Percentiles rank a stretch among this genome's conserved stretches.
Evolutionary conservation across 805 yeast genomes (phyloP).

Genomic region (Yamadazyma tumulicola): DNA sequence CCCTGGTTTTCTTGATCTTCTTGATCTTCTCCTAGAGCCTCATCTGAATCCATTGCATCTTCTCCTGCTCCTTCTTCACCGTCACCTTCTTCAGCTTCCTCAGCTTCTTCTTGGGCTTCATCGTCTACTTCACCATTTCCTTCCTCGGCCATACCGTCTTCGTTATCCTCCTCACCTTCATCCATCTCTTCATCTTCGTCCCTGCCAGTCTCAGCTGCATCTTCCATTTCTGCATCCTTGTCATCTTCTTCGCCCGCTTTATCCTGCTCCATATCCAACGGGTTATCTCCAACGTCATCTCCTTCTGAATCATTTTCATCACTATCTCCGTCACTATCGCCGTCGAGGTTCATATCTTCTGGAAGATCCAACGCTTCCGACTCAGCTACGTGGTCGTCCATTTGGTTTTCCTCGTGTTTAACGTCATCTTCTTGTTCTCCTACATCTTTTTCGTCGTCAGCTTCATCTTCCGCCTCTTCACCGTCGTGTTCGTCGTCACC

Average conservation of each 20-base stretch:
- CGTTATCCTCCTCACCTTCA: slow-evolving; percentile 23
- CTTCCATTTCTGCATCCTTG: slow-evolving; percentile 21
- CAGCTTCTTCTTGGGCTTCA: slow-evolving; percentile 38
- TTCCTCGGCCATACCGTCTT: slow-evolving; percentile 16
- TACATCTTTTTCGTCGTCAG: slow-evolving; percentile 64
- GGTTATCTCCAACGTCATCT: slow-evolving; percentile 25
- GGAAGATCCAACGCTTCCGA: slow-evolving; percentile 86
- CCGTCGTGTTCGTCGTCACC: slow-evolving; percentile 46
- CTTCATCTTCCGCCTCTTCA: slow-evolving; percentile 46
- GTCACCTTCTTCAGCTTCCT: slow-evolving; percentile 28
- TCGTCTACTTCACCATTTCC: slow-evolving; percentile 24
- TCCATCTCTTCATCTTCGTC: slow-evolving; percentile 22
- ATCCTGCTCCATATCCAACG: slow-evolving; percentile 28
- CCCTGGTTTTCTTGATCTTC: slow-evolving; percentile 41
- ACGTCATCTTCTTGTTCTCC: slow-evolving; percentile 83
- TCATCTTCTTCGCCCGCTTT: slow-evolving; percentile 30
- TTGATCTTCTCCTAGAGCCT: slow-evolving; percentile 25
- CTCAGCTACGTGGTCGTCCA: slow-evolving; percentile 77
- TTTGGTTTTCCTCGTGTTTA: slow-evolving; percentile 63
- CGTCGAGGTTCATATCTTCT: slow-evolving; percentile 85
- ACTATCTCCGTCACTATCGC: slow-evolving; percentile 57
- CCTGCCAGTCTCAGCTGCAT: slow-evolving; percentile 16
- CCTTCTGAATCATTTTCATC: slow-evolving; percentile 48
- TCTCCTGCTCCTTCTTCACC: slow-evolving; percentile 29
- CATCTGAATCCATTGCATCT: slow-evolving; percentile 25